Conservation (phyloP, 129 eudicot species). For the Kitagawia praeruptora region DNA sequence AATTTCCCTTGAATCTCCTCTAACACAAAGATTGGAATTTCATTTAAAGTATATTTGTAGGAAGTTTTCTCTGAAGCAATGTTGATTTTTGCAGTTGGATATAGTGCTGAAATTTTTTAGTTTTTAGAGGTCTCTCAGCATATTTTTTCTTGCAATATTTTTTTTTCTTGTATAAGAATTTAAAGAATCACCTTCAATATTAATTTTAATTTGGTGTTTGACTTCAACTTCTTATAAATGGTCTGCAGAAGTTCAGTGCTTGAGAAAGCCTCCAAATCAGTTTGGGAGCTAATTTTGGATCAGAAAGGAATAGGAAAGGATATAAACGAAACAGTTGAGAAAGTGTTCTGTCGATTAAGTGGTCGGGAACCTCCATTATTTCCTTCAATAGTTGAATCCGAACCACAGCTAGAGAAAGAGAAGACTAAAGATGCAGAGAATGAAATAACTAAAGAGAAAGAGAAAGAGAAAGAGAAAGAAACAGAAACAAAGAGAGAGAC, state of each 20-base stretch:
- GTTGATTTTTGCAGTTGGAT: neutral
- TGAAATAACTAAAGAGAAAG: conserved; percentile 32
- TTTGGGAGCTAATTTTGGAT: conserved; percentile 89
- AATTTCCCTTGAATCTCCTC: neutral
- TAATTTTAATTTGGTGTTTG: neutral
- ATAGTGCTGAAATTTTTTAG: neutral
- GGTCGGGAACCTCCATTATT: conserved; percentile 82
- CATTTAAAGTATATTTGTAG: neutral
- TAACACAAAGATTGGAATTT: neutral
- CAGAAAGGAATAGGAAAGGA: conserved; percentile 80
- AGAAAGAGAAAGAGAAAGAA: conserved; percentile 30
- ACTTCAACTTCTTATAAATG: conserved; percentile 13
- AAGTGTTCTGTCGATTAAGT: conserved; percentile 70
- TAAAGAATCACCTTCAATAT: neutral
- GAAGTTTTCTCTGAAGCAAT: neutral
- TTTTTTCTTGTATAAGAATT: neutral
- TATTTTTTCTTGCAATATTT: no score
- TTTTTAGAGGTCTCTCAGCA: neutral
- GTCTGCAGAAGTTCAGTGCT: conserved; percentile 73
- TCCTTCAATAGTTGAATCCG: conserved; percentile 40
- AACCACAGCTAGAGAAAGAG: conserved; percentile 36
- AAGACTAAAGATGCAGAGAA: conserved; percentile 21
- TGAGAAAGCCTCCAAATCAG: conserved; percentile 92
- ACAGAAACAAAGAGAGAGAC: conserved; percentile 25
- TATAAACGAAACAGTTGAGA: conserved; percentile 88